phyloP scores from a whole-genome alignment of 345 rosid species.

The Gossypium longicalyx region DNA sequence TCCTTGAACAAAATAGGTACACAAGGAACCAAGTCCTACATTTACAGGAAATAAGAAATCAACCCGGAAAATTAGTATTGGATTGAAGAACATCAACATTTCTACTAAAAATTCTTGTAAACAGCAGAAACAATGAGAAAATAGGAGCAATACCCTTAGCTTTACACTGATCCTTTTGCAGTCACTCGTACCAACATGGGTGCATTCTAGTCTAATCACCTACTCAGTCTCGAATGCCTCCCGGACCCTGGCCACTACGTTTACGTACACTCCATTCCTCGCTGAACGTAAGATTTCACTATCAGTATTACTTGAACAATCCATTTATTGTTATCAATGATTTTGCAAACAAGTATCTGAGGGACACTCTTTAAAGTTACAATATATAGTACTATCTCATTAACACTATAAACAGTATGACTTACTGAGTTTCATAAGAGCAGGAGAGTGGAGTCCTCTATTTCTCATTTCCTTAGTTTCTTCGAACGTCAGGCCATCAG shows the following conservation, averaged over 20 bases:
- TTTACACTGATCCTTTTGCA: conserved; percentile 87
- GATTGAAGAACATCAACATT: neutral
- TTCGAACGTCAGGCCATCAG: conserved; percentile 76
- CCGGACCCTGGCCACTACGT: conserved; percentile 68
- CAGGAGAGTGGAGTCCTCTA: conserved; percentile 50
- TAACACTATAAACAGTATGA: neutral
- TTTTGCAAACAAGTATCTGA: neutral
- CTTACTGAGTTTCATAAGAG: conserved; percentile 75
- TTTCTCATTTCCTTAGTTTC: conserved; percentile 83
- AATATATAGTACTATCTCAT: neutral
- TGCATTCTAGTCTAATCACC: conserved; percentile 77
- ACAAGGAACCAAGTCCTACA: conserved; percentile 85
- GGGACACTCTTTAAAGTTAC: neutral
- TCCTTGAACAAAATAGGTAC: conserved; percentile 81
- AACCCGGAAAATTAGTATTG: conserved; percentile 5
- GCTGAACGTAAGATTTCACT: conserved; percentile 36
- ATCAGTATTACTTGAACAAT: conserved; percentile 1
- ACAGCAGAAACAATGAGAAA: neutral
- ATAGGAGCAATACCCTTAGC: conserved; percentile 44
- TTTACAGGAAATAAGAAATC: conserved; percentile 8
- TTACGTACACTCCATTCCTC: conserved; percentile 86
- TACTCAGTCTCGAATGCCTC: conserved; percentile 60
- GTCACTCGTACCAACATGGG: conserved; percentile 69
- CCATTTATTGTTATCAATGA: neutral
- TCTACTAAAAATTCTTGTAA: neutral